A percentile compares a stretch with the other conserved stretches of the same genome.
phyloP scores from a whole-genome alignment of 768 basidiomycete species.

The Podaxis mareebaensis region DNA sequence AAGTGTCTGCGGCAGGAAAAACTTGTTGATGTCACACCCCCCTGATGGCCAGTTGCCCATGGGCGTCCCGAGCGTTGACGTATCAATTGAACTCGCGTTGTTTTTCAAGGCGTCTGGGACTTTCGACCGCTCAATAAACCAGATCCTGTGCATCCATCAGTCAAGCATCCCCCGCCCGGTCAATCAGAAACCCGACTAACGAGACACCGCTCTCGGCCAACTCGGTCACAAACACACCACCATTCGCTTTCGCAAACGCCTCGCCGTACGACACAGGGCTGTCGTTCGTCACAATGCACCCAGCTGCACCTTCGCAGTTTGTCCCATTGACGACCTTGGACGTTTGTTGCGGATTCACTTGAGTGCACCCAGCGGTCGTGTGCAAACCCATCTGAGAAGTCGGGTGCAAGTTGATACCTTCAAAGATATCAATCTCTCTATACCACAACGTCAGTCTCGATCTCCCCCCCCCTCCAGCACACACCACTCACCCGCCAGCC shows the following conservation, averaged over 20 bases:
- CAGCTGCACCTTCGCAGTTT: constrained; percentile 55
- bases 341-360: constrained; percentile 44
- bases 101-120: constrained; percentile 12
- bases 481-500: constrained; percentile 45
- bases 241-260: constrained; percentile 63
- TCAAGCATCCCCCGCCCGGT: constrained; percentile 18
- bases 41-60: constrained; percentile 20
- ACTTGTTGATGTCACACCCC: constrained; percentile 15
- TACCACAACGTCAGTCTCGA: background rate
- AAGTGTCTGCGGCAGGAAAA: constrained; percentile 19
- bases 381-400: constrained; percentile 74
- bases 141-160: constrained; percentile 12
- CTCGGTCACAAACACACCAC: constrained; percentile 78
- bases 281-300: constrained; percentile 64
- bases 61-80: constrained; percentile 19
- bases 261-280: constrained; percentile 60
- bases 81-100: constrained; percentile 17
- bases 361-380: constrained; percentile 60
- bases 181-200: constrained; percentile 35
- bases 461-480: background rate
- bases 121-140: constrained; percentile 19
- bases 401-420: constrained; percentile 71
- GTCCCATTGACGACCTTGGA: constrained; percentile 55
- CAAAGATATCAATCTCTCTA: constrained; percentile 78
- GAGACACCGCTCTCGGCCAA: constrained; percentile 65